Evolutionary conservation across 164 flowering plant genomes (phyloP), one percentile per base, ranked within the genome.

Genomic region (Malania oleifera): DNA sequence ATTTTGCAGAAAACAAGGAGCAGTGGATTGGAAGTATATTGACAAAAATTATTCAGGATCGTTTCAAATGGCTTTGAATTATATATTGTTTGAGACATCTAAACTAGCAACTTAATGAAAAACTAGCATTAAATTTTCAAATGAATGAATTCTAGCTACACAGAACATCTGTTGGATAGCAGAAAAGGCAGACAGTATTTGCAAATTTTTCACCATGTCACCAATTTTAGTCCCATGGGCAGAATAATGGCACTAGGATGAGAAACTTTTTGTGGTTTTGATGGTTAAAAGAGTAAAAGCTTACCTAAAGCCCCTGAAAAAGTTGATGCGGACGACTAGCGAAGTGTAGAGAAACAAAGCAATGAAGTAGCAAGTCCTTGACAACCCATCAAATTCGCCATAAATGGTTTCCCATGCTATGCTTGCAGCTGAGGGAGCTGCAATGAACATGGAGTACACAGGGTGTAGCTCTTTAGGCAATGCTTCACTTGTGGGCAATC

Each of bases 401-500:
- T 95, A 89, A 1, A 95, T 80, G 15, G 80, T 62, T 24, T 60
- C 77, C 99, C 99, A 95, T 17, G 97, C 97, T 52, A 95, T 74
- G 67, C 96, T 85, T 7, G 99, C 99, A 5, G 96, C 91, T 0
- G 93, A 77, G 1, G 97, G 99, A 3, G 99, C 84, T 0, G 99
- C 96, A 17, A 95, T 89, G 65, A 95, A 95, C 97, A 91, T 88
- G 5, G 90, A 95, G 56, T 86, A 95, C 11, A 91, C 99, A 12
- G 99, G 99, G 68, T 95, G 99, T 7, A 95, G 69, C 71, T 95
- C 99, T 73, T 89, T 88, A 1, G 99, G 99, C 79, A 95, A 54
- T 0, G 89, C 83, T 44, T 86, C 93, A 43, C 89, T 95, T 5
- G 97, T 85, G 0, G 96, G 96, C 74, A 95, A 65, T 60, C 99